phyloP scores from a whole-genome alignment of 108 stramenopile species.

The Cylindrotheca fusiformis region DNA sequence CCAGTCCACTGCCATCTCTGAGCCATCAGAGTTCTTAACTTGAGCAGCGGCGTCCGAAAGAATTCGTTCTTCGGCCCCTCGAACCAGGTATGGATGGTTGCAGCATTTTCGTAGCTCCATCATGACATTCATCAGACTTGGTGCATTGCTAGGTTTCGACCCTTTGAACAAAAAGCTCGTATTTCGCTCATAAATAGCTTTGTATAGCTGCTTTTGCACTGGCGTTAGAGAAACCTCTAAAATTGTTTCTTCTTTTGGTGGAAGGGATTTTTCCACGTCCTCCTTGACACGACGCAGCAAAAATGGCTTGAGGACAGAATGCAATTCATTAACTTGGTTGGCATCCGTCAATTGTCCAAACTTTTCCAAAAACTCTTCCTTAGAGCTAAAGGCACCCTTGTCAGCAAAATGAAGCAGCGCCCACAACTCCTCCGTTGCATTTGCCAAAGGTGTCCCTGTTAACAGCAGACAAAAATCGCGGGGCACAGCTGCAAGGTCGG shows the following conservation, averaged over 20 bases:
- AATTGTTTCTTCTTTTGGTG: slow-evolving; percentile 97
- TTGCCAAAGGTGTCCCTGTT: slow-evolving; percentile 98
- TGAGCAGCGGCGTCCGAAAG: slow-evolving; percentile 67
- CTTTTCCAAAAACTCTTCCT: slow-evolving; percentile 78
- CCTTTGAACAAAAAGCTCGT: slow-evolving; percentile 87
- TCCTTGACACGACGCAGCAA: slow-evolving; percentile 96
- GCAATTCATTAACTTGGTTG: slow-evolving; percentile 87
- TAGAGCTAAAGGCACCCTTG: slow-evolving; percentile 55
- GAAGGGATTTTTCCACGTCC: slow-evolving; percentile 95
- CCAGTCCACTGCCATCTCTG: slow-evolving; percentile 35
- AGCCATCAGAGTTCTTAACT: slow-evolving; percentile 14
- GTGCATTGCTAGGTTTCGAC: slow-evolving; percentile 77
- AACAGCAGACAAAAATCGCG: slow-evolving; percentile 87
- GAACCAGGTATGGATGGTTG: slow-evolving; percentile 90
- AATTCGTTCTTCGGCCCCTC: slow-evolving; percentile 84
- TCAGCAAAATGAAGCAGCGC: slow-evolving; percentile 85
- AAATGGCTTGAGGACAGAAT: slow-evolving; percentile 89
- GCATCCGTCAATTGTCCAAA: slow-evolving; percentile 84
- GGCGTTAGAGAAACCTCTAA: slow-evolving; percentile 94
- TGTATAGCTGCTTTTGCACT: slow-evolving; percentile 96
- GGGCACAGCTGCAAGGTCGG: slow-evolving; percentile 71
- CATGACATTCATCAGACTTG: slow-evolving; percentile 95
- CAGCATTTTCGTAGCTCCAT: slow-evolving; percentile 98
- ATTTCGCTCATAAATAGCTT: slow-evolving; percentile 95
- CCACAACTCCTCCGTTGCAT: slow-evolving; percentile 96